Base-by-base conservation (phyloP, 257 asterid species). In the Solanum lycopersicoides region DNA sequence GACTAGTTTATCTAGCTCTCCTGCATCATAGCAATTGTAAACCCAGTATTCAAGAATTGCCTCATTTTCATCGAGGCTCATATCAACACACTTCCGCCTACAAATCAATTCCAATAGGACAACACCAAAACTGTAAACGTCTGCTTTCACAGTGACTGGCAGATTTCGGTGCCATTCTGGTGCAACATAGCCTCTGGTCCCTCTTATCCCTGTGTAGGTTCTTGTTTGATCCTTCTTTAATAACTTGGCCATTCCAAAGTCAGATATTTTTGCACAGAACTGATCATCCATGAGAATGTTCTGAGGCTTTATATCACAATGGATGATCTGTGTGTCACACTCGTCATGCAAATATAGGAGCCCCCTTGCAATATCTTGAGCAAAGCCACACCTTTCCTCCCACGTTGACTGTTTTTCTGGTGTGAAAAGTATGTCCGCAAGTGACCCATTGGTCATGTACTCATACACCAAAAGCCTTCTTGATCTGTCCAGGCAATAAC, bases 241-340 rank as follows among this genome's bases (percentile, higher is more conserved):
- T 32, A 91, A 94, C 91, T 93, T 94, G 20, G 96, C 92, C 28
- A 94, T 15, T 34, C 96, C 97, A 12, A 92, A 94, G 60, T 94
- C 95, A 0, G 96, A 91, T 7, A 92, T 90, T 87, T 92, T 94
- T 0, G 94, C 93, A 3, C 91, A 68, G 76, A 87, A 45, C 16
- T 90, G 39, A 21, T 89, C 90, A 45, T 93, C 93, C 93, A 94
- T 88, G 71, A 93, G 93, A 65, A 93, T 91, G 91, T 93, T 94
- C 68, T 92, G 95, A 35, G 96, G 94, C 44, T 94, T 92, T 68
- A 93, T 93, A 21, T 94, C 95, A 15, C 95, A 92, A 23, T 94
- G 98, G 69, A 94, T 93, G 50, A 92, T 94, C 25, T 92, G 95
- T 1, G 91, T 88, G 39, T 92, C 91, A 13, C 97, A 94, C 44